phyloP scores from a whole-genome alignment of 345 rosid genomes.

The Hypericum perforatum region DNA sequence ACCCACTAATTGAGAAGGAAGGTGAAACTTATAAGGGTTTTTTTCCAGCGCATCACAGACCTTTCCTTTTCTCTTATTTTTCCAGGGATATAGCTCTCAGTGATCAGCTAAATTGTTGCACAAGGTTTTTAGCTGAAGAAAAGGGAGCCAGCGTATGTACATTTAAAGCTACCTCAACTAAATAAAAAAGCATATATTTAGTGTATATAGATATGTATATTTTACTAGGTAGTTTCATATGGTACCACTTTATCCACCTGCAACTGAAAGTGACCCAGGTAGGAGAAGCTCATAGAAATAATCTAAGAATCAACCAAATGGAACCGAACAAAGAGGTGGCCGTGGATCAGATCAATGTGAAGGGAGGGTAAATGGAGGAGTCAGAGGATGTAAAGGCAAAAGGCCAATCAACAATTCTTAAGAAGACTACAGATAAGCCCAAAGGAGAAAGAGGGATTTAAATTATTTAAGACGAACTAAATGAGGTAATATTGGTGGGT shows the following conservation, averaged over 20 bases:
- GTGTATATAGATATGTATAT: neutral
- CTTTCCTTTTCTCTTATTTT: constrained; percentile 27
- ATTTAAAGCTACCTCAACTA: constrained; percentile 6
- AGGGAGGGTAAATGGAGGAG: constrained; percentile 10
- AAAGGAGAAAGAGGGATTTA: constrained; percentile 3
- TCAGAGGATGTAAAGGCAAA: constrained; percentile 20
- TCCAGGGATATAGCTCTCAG: no score
- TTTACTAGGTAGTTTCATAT: constrained; percentile 2
- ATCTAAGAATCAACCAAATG: neutral
- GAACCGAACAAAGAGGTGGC: neutral
- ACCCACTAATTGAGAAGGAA: constrained; percentile 7
- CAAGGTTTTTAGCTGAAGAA: constrained; percentile 33
- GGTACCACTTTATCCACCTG: constrained; percentile 31
- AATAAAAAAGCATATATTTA: no score
- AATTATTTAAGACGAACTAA: neutral
- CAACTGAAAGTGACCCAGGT: constrained; percentile 40
- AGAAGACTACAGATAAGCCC: constrained; percentile 15
- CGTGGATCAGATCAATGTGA: neutral
- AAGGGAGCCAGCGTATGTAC: constrained; percentile 31
- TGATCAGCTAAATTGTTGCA: constrained; percentile 44
- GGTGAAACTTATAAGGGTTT: constrained; percentile 12
- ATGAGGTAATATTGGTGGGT: constrained; percentile 15
- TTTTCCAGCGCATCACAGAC: constrained; percentile 24
- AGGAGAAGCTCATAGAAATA: neutral
- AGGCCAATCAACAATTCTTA: constrained; percentile 18